Percentiles rank a stretch among this genome's conserved stretches.
Evolutionary conservation across 2,329 filamentous ascomycete species (phyloP).

Genomic region (Claviceps pazoutovae): DNA sequence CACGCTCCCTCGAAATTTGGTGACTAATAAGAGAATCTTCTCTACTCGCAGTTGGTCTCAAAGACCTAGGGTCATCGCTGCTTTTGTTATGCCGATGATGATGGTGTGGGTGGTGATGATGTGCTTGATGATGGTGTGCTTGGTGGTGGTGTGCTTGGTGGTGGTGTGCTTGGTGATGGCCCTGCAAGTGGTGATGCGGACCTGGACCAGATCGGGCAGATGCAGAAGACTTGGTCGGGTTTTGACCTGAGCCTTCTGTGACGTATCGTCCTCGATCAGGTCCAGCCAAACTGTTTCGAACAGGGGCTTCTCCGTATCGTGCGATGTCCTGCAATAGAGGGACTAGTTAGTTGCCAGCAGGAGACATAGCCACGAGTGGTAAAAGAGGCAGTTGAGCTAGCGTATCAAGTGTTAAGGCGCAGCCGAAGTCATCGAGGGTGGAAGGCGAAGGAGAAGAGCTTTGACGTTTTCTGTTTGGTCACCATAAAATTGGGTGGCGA

Average conservation of each 20-base stretch:
- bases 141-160: constrained; percentile 10
- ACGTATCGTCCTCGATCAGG: constrained; percentile 56
- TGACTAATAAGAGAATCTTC: constrained; percentile 46
- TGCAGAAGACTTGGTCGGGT: constrained; percentile 47
- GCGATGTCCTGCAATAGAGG: constrained; percentile 47
- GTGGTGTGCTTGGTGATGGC: constrained; percentile 27
- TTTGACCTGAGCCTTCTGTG: constrained; percentile 30
- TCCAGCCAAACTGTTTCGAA: constrained; percentile 54
- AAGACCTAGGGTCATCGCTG: constrained; percentile 48
- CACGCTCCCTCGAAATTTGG: constrained; percentile 36
- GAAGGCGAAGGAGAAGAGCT: not conserved
- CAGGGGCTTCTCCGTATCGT: constrained; percentile 63
- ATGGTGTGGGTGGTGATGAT: constrained; percentile 24
- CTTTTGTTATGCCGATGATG: constrained; percentile 55
- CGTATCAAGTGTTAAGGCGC: not conserved
- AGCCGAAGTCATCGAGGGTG: not conserved
- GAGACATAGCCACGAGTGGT: not conserved
- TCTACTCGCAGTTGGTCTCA: constrained; percentile 60
- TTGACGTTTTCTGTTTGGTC: not conserved
- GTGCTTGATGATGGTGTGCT: constrained; percentile 30
- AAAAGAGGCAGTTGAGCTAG: not conserved
- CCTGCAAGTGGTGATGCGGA: constrained; percentile 50
- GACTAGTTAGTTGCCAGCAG: not conserved
- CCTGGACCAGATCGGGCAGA: constrained; percentile 46
- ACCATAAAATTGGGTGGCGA: constrained; percentile 2